Percentiles rank a stretch among this genome's conserved stretches.
Conservation (phyloP, 1,284 basidiomycete genomes). For the Pseudozyma flocculosa region DNA sequence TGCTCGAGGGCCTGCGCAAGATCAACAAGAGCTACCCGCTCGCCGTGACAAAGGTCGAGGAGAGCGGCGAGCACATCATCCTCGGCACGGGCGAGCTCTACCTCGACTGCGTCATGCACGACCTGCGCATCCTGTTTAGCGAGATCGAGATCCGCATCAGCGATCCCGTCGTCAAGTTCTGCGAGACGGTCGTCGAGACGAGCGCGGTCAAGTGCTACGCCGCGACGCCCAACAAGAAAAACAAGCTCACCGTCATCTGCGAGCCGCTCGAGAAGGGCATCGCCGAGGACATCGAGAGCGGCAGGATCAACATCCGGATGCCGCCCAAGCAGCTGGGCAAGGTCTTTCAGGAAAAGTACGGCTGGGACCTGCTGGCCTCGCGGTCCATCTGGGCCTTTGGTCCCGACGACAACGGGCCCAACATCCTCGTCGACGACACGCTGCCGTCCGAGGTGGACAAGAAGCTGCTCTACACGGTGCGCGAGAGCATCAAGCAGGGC, state of each 20-base stretch:
- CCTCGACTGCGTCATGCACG: conserved; percentile 95
- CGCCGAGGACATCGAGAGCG: conserved; percentile 54
- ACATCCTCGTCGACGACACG: conserved; percentile 92
- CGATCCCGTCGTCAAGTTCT: conserved; percentile 96
- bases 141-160: conserved; percentile 99
- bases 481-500: conserved; percentile 94
- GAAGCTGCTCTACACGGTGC: conserved; percentile 81
- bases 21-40: conserved; percentile 98
- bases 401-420: conserved; percentile 83
- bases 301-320: conserved; percentile 39
- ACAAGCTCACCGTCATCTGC: conserved; percentile 54
- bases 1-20: conserved; percentile 92
- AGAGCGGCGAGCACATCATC: conserved; percentile 94
- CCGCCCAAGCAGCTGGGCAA: conserved; percentile 51
- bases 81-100: conserved; percentile 97
- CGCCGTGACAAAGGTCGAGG: conserved; percentile 91
- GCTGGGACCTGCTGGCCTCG: conserved; percentile 96
- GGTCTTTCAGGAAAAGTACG: conserved; percentile 68
- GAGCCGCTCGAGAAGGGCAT: conserved; percentile 56
- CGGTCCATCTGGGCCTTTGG: conserved; percentile 99
- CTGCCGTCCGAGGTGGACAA: conserved; percentile 95
- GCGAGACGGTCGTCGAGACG: conserved; percentile 97
- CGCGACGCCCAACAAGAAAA: conserved; percentile 95
- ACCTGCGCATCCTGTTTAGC: conserved; percentile 84
- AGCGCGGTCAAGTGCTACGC: conserved; percentile 98